Percentiles rank a stretch among this genome's conserved stretches.
Conservation (phyloP, 2,329 filamentous ascomycete species). For the Botrytis porri region DNA sequence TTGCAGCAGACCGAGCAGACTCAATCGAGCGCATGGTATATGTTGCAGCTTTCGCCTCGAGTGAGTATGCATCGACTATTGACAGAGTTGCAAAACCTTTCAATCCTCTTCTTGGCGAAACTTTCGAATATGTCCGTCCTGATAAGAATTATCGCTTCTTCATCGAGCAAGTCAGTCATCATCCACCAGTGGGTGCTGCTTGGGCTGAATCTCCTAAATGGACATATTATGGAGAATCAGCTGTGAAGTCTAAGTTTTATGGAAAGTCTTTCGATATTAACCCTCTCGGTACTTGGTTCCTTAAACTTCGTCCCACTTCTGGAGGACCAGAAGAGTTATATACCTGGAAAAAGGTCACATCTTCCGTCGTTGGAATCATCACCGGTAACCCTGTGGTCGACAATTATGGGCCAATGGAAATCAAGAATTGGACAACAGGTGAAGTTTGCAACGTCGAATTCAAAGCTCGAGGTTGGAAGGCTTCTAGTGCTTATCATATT, state of each 20-base stretch:
- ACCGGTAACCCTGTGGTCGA: constrained; percentile 96
- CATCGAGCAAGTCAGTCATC: constrained; percentile 96
- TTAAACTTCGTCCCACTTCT: constrained; percentile 72
- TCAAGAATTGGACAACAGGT: constrained; percentile 95
- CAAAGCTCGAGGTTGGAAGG: constrained; percentile 94
- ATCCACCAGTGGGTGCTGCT: constrained; percentile 89
- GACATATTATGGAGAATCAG: constrained; percentile 97
- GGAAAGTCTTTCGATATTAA: constrained; percentile 98
- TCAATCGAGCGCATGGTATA: constrained; percentile 91
- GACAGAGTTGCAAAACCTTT: constrained; percentile 97
- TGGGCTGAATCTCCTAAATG: constrained; percentile 90
- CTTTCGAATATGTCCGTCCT: constrained; percentile 91
- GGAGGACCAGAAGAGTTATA: constrained; percentile 83
- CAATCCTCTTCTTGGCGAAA: constrained; percentile 93
- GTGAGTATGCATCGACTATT: constrained; percentile 95
- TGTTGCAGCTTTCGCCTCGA: constrained; percentile 91
- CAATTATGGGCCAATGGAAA: constrained; percentile 95
- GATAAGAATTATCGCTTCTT: constrained; percentile 99
- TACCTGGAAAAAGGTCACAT: constrained; percentile 98
- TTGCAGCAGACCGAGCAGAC: constrained; percentile 79
- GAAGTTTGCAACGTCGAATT: constrained; percentile 89
- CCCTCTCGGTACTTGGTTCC: constrained; percentile 93
- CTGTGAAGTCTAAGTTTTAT: constrained; percentile 94
- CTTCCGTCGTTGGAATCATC: constrained; percentile 96
- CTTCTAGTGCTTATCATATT: constrained; percentile 84